These are phyloP conservation scores for Lolium rigidum DNA, from an alignment of 176 grass and related monocot species.

Conservation along the genomic window DNA sequence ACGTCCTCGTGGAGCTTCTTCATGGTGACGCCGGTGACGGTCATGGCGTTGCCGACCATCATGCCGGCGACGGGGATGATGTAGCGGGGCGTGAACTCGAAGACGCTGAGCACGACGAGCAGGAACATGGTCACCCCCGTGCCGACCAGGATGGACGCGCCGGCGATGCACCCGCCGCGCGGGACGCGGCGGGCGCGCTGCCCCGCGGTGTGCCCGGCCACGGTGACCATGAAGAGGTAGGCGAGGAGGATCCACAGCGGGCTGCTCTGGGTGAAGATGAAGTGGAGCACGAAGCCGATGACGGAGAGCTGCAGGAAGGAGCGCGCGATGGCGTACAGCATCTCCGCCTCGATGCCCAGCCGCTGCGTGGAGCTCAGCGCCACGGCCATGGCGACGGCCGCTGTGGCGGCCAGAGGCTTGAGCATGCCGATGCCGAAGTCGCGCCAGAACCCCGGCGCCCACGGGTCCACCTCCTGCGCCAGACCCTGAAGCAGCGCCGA, in stretches of 20 bases:
- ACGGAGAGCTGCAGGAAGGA: constrained; percentile 93
- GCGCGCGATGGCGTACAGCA: constrained; percentile 80
- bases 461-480: constrained; percentile 64
- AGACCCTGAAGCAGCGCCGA: background rate
- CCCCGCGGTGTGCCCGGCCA: constrained; percentile 68
- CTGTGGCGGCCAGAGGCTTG: too few species aligned
- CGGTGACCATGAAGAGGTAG: constrained; percentile 94
- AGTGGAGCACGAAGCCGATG: constrained; percentile 96
- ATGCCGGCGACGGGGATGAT: constrained; percentile 93
- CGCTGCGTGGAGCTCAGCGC: too few species aligned
- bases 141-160: constrained; percentile 68
- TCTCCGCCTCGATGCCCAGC: constrained; percentile 90
- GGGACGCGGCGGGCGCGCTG: constrained; percentile 75
- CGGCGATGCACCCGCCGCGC: constrained; percentile 66
- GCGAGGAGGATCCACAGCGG: constrained; percentile 83
- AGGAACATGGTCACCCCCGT: constrained; percentile 83
- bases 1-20: too few species aligned
- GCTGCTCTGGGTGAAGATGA: constrained; percentile 90
- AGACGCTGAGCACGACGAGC: constrained; percentile 68
- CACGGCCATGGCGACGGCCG: too few species aligned
- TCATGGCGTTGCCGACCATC: constrained; percentile 98
- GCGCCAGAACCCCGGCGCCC: too few species aligned
- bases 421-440: too few species aligned
- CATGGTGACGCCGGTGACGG: constrained; percentile 80
- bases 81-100: constrained; percentile 85